Conservation (phyloP, 1,284 basidiomycete species). For the Cryptococcus hybrid region DNA sequence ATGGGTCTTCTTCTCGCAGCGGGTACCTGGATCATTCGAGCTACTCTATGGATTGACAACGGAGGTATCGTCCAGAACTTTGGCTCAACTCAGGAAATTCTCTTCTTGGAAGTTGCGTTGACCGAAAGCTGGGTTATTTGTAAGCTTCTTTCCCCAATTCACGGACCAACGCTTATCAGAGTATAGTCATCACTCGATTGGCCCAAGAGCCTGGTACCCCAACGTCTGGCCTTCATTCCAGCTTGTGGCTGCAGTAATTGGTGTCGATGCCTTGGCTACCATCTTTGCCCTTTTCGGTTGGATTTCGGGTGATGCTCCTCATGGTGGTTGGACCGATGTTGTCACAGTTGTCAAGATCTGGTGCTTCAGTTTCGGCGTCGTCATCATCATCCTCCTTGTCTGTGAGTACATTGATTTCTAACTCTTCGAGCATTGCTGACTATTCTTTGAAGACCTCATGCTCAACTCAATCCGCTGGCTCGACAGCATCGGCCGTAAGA, state of each 20-base stretch:
- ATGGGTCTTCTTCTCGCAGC: slow-evolving; percentile 53
- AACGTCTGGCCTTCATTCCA: slow-evolving; percentile 55
- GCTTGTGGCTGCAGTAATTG: slow-evolving; percentile 55
- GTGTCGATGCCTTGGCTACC: slow-evolving; percentile 57
- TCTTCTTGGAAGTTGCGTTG: slow-evolving; percentile 60
- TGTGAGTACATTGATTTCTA: slow-evolving; percentile 23
- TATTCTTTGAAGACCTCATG: slow-evolving; percentile 35
- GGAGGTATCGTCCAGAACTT: slow-evolving; percentile 59
- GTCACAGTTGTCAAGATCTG: slow-evolving; percentile 58
- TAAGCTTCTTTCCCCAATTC: slow-evolving; percentile 21
- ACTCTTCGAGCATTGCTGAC: not conserved
- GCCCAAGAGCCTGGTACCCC: slow-evolving; percentile 34
- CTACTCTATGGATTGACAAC: slow-evolving; percentile 53
- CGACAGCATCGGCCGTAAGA: slow-evolving; percentile 53
- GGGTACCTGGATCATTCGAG: slow-evolving; percentile 58
- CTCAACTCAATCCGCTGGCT: slow-evolving; percentile 52
- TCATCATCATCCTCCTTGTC: slow-evolving; percentile 54
- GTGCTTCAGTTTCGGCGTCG: slow-evolving; percentile 56
- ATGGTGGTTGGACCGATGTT: slow-evolving; percentile 54
- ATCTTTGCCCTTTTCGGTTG: slow-evolving; percentile 57
- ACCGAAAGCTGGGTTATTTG: slow-evolving; percentile 60
- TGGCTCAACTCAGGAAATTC: slow-evolving; percentile 55
- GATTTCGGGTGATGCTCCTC: slow-evolving; percentile 54
- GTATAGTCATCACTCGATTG: slow-evolving; percentile 39
- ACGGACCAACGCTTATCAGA: slow-evolving; percentile 10